These are phyloP conservation scores for Fagus crenata DNA, from an alignment of 306 rosid genomes.

Conservation along the genomic window DNA sequence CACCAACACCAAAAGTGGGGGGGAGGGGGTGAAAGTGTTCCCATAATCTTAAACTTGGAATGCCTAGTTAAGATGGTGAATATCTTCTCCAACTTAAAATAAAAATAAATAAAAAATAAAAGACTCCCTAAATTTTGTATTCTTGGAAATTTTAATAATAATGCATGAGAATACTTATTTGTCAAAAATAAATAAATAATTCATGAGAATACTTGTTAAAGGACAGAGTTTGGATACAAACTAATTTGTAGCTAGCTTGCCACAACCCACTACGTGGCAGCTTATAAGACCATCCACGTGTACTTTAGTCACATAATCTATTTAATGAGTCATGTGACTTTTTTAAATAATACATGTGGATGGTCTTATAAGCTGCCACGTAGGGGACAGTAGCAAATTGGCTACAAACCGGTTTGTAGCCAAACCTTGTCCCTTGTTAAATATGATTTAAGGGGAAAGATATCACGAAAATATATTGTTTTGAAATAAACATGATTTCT, in stretches of 20 bases:
- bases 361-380: too few species aligned
- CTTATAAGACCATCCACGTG: too few species aligned
- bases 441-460: background rate
- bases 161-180: background rate
- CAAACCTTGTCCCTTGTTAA: too few species aligned
- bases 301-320: too few species aligned
- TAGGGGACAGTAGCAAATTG: too few species aligned
- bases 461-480: background rate
- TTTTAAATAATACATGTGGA: too few species aligned
- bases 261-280: too few species aligned
- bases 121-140: background rate
- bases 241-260: too few species aligned
- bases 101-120: too few species aligned
- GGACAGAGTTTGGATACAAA: too few species aligned
- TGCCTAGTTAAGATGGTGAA: background rate
- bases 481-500: background rate
- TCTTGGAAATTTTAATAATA: background rate
- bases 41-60: background rate
- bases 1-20: background rate
- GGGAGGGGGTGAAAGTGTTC: background rate
- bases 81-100: background rate
- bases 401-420: too few species aligned
- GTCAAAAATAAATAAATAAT: background rate
- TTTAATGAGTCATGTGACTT: too few species aligned
- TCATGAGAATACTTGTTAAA: background rate